These are phyloP conservation scores for Immersiporthe knoxdaviesiana DNA, from an alignment of 2,329 filamentous ascomycete genomes.

Conservation along the genomic window DNA sequence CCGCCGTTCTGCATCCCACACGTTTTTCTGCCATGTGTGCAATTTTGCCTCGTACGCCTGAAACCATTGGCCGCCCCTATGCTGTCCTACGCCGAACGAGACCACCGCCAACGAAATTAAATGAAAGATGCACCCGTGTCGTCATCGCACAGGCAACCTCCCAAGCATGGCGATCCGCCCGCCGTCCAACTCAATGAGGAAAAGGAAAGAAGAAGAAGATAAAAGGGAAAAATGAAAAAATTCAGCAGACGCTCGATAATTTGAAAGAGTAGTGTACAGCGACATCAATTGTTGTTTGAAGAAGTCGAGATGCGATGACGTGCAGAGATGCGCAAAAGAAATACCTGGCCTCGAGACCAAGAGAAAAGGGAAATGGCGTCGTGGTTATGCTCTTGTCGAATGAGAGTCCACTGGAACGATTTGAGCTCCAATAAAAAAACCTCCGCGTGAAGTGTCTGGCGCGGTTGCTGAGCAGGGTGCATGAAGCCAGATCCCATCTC, in stretches of 20 bases:
- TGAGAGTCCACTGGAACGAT: neutral
- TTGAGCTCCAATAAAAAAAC: neutral
- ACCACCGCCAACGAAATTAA: conserved; percentile 6
- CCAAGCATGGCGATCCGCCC: neutral
- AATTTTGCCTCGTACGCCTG: conserved; percentile 22
- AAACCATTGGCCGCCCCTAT: conserved; percentile 10
- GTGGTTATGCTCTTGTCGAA: conserved; percentile 11
- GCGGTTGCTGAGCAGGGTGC: neutral
- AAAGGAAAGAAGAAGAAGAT: neutral
- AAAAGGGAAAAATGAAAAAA: neutral
- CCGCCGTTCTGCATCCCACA: neutral
- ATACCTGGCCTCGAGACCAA: neutral
- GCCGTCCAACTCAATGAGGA: neutral
- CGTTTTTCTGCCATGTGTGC: neutral
- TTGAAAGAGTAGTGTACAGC: conserved; percentile 23
- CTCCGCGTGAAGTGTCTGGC: neutral
- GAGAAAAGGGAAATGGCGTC: conserved; percentile 2
- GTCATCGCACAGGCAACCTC: neutral
- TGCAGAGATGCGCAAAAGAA: conserved; percentile 21
- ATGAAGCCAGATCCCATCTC: neutral
- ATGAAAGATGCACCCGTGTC: neutral
- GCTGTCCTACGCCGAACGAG: conserved; percentile 22
- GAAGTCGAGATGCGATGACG: conserved; percentile 9
- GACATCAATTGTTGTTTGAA: conserved; percentile 4
- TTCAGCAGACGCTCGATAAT: conserved; percentile 14